phyloP scores from a whole-genome alignment of 768 basidiomycete species.

The Suillus decipiens region DNA sequence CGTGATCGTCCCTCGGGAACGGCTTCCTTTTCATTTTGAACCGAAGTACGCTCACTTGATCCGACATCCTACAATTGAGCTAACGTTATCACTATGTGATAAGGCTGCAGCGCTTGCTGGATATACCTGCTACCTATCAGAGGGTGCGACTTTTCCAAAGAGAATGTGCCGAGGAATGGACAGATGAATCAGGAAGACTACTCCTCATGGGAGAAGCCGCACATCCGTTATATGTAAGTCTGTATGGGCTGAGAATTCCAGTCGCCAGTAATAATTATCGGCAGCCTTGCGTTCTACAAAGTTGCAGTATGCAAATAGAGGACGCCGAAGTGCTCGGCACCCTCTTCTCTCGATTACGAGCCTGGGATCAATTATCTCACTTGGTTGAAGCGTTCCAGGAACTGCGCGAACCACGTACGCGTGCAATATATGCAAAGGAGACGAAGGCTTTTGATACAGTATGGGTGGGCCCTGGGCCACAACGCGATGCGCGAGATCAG shows the following conservation, averaged over 20 bases:
- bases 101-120: constrained; percentile 42
- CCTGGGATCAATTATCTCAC: constrained; percentile 48
- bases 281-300: constrained; percentile 51
- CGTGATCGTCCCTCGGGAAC: constrained; percentile 34
- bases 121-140: constrained; percentile 36
- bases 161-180: constrained; percentile 48
- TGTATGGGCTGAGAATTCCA: neutral
- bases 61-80: neutral
- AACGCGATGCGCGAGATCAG: constrained; percentile 47
- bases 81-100: constrained; percentile 16
- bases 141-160: constrained; percentile 41
- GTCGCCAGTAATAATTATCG: constrained; percentile 6
- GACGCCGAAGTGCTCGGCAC: constrained; percentile 36
- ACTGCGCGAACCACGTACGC: constrained; percentile 52
- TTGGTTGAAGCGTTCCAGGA: constrained; percentile 62
- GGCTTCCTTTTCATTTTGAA: constrained; percentile 38
- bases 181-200: constrained; percentile 51
- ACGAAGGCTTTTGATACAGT: constrained; percentile 44
- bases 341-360: constrained; percentile 45
- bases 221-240: constrained; percentile 54
- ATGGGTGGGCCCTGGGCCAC: constrained; percentile 46
- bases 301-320: constrained; percentile 36
- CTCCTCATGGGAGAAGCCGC: constrained; percentile 63
- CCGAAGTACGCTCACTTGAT: constrained; percentile 34
- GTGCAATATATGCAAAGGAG: constrained; percentile 46